Evolutionary conservation across 2,329 filamentous ascomycete genomes (phyloP).

Genomic region (Alternaria dauci): DNA sequence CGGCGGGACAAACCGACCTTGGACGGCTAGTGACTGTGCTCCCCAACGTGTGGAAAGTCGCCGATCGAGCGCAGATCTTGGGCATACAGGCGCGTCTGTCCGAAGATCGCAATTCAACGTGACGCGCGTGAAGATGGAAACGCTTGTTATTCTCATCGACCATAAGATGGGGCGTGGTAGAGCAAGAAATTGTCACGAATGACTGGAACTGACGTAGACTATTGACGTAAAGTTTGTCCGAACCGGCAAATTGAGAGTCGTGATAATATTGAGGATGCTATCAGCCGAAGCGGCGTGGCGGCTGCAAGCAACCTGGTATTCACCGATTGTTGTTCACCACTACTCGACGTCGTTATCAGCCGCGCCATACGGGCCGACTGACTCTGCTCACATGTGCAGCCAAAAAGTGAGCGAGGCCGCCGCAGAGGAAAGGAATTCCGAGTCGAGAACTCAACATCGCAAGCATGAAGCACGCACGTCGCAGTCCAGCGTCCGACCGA

Average conservation of each 20-base stretch:
- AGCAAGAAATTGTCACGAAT: slow-evolving; percentile 5
- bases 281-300: slow-evolving; percentile 1
- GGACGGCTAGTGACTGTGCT: slow-evolving; percentile 26
- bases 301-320: slow-evolving; percentile 5
- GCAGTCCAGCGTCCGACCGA: slow-evolving; percentile 7
- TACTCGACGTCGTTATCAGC: slow-evolving; percentile 5
- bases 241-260: slow-evolving; percentile 12
- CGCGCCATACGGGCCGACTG: slow-evolving; percentile 4
- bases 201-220: slow-evolving; percentile 4
- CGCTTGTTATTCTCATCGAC: slow-evolving; percentile 1
- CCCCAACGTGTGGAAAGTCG: slow-evolving; percentile 28
- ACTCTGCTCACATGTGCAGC: slow-evolving; percentile 3
- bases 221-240: slow-evolving; percentile 12
- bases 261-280: neutral
- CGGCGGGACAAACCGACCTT: slow-evolving; percentile 31
- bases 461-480: slow-evolving; percentile 5
- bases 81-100: slow-evolving; percentile 19
- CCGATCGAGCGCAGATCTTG: slow-evolving; percentile 37
- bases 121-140: slow-evolving; percentile 10
- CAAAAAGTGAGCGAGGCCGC: slow-evolving; percentile 1
- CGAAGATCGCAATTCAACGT: slow-evolving; percentile 39
- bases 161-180: slow-evolving; percentile 7
- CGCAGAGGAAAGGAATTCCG: neutral
- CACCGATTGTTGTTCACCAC: neutral
- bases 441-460: neutral